Evolutionary conservation across 1,284 basidiomycete species (phyloP).

Genomic region (Trichosporon faecale): DNA sequence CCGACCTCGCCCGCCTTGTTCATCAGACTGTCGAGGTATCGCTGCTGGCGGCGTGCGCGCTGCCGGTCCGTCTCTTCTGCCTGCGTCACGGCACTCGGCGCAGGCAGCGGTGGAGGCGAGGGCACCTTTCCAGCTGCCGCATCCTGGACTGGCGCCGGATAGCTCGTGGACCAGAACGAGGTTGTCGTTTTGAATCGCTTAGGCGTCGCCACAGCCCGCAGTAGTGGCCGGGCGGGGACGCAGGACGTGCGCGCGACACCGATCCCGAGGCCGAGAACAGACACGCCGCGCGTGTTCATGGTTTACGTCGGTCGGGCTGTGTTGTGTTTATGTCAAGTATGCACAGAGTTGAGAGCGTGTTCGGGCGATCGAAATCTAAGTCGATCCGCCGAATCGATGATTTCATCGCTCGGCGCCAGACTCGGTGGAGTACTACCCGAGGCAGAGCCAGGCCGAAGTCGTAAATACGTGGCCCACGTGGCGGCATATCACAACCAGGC

Average conservation of each 20-base stretch:
- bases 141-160: constrained; percentile 8
- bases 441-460: background rate
- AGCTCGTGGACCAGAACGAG: constrained; percentile 31
- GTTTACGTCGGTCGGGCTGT: background rate
- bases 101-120: constrained; percentile 16
- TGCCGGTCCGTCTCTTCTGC: constrained; percentile 14
- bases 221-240: background rate
- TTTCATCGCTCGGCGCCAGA: background rate
- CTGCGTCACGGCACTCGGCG: constrained; percentile 16
- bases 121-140: background rate
- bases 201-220: constrained; percentile 7
- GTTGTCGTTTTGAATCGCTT: constrained; percentile 14
- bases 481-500: background rate
- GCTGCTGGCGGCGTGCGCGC: constrained; percentile 27
- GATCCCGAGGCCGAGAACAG: background rate
- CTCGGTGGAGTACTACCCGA: background rate
- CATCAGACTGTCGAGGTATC: constrained; percentile 50
- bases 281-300: constrained; percentile 9
- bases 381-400: constrained; percentile 1
- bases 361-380: background rate
- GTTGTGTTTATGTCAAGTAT: background rate
- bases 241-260: background rate
- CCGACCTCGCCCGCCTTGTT: constrained; percentile 51
- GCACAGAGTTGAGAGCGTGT: background rate
- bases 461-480: background rate